phyloP scores from a whole-genome alignment of 2,329 filamentous ascomycete genomes.

The Penicillium corylophilum region DNA sequence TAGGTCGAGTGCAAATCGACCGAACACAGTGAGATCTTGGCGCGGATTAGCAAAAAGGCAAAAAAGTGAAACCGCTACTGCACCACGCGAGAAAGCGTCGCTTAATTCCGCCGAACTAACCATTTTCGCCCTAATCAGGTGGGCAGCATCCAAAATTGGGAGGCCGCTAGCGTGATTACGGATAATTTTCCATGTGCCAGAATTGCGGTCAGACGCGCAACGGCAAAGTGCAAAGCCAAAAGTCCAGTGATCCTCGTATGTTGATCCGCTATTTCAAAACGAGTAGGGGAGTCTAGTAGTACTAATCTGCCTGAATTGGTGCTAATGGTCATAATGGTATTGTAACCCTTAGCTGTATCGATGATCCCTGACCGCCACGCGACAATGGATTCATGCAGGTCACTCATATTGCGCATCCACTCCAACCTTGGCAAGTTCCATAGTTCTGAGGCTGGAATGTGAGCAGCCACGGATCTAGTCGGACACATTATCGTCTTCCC shows the following conservation, averaged over 20 bases:
- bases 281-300: not conserved
- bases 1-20: not conserved
- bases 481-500: not conserved
- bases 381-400: conserved; percentile 20
- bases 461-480: not conserved
- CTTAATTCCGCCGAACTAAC: conserved; percentile 7
- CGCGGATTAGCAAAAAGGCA: not conserved
- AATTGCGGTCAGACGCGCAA: conserved; percentile 23
- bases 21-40: not conserved
- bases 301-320: not conserved
- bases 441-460: not conserved
- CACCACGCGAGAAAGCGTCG: not conserved
- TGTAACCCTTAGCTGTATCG: conserved; percentile 2
- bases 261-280: not conserved
- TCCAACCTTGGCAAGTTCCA: not conserved
- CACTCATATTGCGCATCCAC: not conserved
- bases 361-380: conserved; percentile 33
- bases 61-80: not conserved
- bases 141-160: conserved; percentile 14
- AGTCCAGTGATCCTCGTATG: conserved; percentile 11
- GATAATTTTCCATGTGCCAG: conserved; percentile 12
- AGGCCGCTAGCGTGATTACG: conserved; percentile 14
- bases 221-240: conserved; percentile 6
- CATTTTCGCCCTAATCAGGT: conserved; percentile 4
- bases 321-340: conserved; percentile 1